phyloP scores from a whole-genome alignment of 176 grass and related monocot genomes.

The Themeda triandra region DNA sequence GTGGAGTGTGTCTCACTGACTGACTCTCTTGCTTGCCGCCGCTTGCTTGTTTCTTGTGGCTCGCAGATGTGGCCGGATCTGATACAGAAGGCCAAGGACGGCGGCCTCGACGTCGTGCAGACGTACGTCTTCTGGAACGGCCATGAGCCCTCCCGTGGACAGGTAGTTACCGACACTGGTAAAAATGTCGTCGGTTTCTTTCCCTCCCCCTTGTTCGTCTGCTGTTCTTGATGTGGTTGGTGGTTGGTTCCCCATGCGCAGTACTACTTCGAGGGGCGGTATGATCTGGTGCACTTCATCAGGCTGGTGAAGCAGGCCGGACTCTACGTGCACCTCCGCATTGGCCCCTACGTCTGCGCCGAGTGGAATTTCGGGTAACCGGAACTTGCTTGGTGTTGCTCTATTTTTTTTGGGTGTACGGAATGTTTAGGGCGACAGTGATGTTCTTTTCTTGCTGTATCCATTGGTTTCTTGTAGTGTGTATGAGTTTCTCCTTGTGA shows the following conservation, averaged over 20 bases:
- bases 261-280: constrained; percentile 96
- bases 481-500: background rate
- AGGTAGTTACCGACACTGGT: constrained; percentile 44
- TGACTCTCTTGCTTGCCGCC: background rate
- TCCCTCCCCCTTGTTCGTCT: background rate
- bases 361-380: constrained; percentile 99
- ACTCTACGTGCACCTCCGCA: constrained; percentile 93
- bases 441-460: background rate
- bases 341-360: constrained; percentile 94
- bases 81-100: constrained; percentile 97
- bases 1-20: background rate
- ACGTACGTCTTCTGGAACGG: constrained; percentile 99
- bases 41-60: constrained; percentile 17
- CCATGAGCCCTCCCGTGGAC: constrained; percentile 83
- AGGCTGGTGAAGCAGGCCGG: constrained; percentile 83
- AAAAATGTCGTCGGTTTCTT: background rate
- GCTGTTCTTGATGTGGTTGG: constrained; percentile 28
- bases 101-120: constrained; percentile 96
- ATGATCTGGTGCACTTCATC: constrained; percentile 92
- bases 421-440: background rate
- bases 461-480: background rate
- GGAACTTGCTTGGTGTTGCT: background rate
- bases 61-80: constrained; percentile 99
- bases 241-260: constrained; percentile 44
- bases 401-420: background rate